Percentiles rank a stretch among this genome's conserved stretches.
phyloP scores from a whole-genome alignment of 2,329 filamentous ascomycete genomes.

The Cytospora paraplurivora region DNA sequence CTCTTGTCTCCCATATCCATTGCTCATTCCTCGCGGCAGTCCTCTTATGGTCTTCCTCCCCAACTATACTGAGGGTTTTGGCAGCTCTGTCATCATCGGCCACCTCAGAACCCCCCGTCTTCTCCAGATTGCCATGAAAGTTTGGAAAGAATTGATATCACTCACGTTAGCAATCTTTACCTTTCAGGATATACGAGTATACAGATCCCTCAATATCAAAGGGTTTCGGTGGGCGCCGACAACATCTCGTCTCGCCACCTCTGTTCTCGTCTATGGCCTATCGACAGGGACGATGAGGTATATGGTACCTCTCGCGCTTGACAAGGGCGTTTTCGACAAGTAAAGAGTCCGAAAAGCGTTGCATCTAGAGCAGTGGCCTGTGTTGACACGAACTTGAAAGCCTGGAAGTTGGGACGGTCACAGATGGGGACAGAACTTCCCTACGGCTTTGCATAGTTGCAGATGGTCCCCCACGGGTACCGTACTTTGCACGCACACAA shows the following conservation, averaged over 20 bases:
- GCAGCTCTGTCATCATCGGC: not conserved
- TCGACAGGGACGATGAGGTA: slow-evolving; percentile 11
- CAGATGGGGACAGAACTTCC: not conserved
- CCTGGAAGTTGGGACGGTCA: not conserved
- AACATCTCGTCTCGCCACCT: not conserved
- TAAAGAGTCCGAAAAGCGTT: not conserved
- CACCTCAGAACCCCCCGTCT: slow-evolving; percentile 8
- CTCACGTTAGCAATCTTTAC: not conserved
- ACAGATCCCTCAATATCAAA: not conserved
- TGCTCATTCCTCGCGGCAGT: no score
- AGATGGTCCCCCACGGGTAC: not conserved
- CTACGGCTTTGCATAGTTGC: not conserved
- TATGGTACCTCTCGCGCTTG: not conserved
- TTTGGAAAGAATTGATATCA: slow-evolving; percentile 5
- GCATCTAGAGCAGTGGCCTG: not conserved
- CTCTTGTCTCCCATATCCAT: no score
- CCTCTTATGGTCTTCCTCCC: no score
- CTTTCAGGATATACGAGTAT: not conserved
- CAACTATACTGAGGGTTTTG: no score
- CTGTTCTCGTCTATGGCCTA: not conserved
- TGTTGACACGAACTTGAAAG: not conserved
- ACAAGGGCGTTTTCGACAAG: no score
- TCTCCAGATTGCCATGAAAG: slow-evolving; percentile 6
- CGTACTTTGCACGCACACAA: not conserved
- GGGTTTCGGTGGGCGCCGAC: not conserved